These are phyloP conservation scores for Suillus weaverae DNA, from an alignment of 768 basidiomycete species.

Conservation along the genomic window DNA sequence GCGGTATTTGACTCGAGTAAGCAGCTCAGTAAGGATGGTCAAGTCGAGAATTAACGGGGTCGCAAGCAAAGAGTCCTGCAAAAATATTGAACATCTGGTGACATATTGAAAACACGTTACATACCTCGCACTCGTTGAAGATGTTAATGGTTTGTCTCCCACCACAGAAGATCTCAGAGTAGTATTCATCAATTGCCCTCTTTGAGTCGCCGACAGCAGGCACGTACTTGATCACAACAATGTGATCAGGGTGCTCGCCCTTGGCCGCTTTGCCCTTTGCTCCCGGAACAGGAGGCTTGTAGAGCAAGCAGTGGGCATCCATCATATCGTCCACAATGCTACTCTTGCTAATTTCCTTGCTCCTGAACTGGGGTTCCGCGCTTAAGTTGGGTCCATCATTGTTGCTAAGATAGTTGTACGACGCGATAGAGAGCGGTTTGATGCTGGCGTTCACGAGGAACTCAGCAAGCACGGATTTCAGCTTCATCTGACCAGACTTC, in stretches of 20 bases:
- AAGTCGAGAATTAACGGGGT: slow-evolving; percentile 96
- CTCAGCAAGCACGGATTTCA: slow-evolving; percentile 96
- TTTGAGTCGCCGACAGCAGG: slow-evolving; percentile 97
- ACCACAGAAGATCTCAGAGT: slow-evolving; percentile 97
- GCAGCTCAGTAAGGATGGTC: slow-evolving; percentile 87
- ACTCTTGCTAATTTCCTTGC: slow-evolving; percentile 98
- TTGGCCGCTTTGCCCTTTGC: slow-evolving; percentile 61
- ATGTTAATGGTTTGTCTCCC: slow-evolving; percentile 93
- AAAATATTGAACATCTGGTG: slow-evolving; percentile 12
- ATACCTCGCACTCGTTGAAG: slow-evolving; percentile 95
- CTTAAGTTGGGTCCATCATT: slow-evolving; percentile 94
- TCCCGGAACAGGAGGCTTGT: slow-evolving; percentile 72
- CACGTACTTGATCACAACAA: slow-evolving; percentile 96
- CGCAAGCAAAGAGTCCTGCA: slow-evolving; percentile 88
- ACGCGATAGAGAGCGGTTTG: slow-evolving; percentile 95
- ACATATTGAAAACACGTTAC: slow-evolving; percentile 18
- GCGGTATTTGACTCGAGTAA: slow-evolving; percentile 92
- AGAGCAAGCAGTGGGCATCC: slow-evolving; percentile 82
- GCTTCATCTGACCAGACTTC: slow-evolving; percentile 96
- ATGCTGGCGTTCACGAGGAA: slow-evolving; percentile 99
- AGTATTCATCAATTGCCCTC: slow-evolving; percentile 98
- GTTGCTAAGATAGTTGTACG: slow-evolving; percentile 98
- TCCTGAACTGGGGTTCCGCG: slow-evolving; percentile 91
- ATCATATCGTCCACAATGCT: slow-evolving; percentile 99
- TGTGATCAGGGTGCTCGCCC: slow-evolving; percentile 97